Conservation (phyloP, 176 grass and related monocot species). For the Sorghum bicolor region Sorghum_bicolor_NCBIv3 NC_012870.2:17013001-17013500, state of each 20-base stretch:
- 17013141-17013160: slow-evolving; percentile 96
- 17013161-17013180: slow-evolving; percentile 82
- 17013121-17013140: slow-evolving; percentile 86
- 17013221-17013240: slow-evolving; percentile 69
- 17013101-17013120: slow-evolving; percentile 82
- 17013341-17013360: slow-evolving; percentile 91
- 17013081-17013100: slow-evolving; percentile 93
- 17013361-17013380: slow-evolving; percentile 46
- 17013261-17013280: slow-evolving; percentile 85
- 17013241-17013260: slow-evolving; percentile 93
- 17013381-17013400: background rate
- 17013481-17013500: slow-evolving; percentile 90
- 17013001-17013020: slow-evolving; percentile 88
- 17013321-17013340: slow-evolving; percentile 88
- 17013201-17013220: slow-evolving; percentile 77
- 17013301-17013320: slow-evolving; percentile 86
- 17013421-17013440: slow-evolving; percentile 30
- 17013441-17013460: slow-evolving; percentile 71
- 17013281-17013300: slow-evolving; percentile 69
- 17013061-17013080: slow-evolving; percentile 99
- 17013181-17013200: slow-evolving; percentile 92
- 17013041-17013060: slow-evolving; percentile 84
- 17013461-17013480: slow-evolving; percentile 97
- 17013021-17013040: slow-evolving; percentile 95
- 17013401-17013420: background rate